Conservation (phyloP, 768 basidiomycete genomes). For the Cystofilobasidium bisporidii region DNA sequence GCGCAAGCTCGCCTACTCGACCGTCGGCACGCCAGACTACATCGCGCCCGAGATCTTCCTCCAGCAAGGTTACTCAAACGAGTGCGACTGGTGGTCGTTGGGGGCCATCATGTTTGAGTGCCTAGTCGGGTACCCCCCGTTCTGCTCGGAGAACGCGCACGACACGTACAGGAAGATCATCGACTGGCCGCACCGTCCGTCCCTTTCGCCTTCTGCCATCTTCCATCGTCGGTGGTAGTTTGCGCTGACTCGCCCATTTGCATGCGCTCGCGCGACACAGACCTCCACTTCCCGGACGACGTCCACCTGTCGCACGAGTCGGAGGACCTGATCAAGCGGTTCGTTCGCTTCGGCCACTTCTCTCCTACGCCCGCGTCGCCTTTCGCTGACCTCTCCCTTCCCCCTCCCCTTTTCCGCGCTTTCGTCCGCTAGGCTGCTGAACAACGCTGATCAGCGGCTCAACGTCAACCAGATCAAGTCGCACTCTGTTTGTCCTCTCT, state of each 20-base stretch:
- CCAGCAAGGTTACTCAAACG: conserved; percentile 94
- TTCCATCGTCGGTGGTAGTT: no score
- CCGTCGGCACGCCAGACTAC: conserved; percentile 92
- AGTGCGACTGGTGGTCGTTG: conserved; percentile 99
- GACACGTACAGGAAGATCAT: conserved; percentile 98
- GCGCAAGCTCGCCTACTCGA: conserved; percentile 92
- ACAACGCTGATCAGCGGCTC: conserved; percentile 67
- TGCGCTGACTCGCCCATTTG: no score
- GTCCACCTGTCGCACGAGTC: conserved; percentile 84
- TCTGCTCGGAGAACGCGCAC: conserved; percentile 92
- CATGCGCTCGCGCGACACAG: no score
- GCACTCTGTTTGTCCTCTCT: conserved; percentile 55
- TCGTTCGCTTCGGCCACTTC: conserved; percentile 32
- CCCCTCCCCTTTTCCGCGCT: conserved; percentile 5
- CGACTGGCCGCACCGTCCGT: conserved; percentile 63
- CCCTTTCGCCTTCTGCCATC: no score
- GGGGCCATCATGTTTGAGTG: conserved; percentile 99
- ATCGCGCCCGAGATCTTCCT: conserved; percentile 96
- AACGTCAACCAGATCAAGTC: conserved; percentile 76
- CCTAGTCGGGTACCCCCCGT: conserved; percentile 91
- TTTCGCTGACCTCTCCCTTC: conserved; percentile 3
- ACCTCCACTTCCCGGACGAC: conserved; percentile 84
- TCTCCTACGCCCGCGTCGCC: background rate
- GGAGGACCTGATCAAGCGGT: conserved; percentile 79
- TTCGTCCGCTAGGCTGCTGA: conserved; percentile 55